Evolutionary conservation across 305 asterid genomes (phyloP).

Genomic region (Fraxinus latifolia): DNA sequence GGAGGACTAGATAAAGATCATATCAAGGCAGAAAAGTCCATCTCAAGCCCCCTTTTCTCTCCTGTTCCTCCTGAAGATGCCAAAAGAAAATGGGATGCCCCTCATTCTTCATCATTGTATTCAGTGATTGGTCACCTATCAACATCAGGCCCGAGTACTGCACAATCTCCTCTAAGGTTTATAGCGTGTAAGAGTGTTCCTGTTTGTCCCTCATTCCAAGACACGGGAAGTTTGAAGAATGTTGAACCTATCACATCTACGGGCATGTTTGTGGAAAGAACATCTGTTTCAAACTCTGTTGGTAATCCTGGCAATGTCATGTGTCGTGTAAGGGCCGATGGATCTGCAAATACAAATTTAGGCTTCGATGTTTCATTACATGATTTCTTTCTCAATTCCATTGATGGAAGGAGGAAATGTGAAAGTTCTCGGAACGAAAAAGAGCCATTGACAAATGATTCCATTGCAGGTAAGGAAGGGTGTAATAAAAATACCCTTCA

Average conservation of each 20-base stretch:
- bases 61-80: constrained; percentile 22
- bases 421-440: constrained; percentile 20
- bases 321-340: constrained; percentile 11
- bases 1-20: constrained; percentile 16
- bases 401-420: neutral
- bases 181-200: constrained; percentile 17
- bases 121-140: constrained; percentile 25
- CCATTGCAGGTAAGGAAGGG: constrained; percentile 39
- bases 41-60: constrained; percentile 9
- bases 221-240: constrained; percentile 9
- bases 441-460: constrained; percentile 30
- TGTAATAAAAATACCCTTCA: neutral
- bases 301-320: neutral
- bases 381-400: constrained; percentile 30
- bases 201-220: constrained; percentile 20
- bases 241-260: constrained; percentile 15
- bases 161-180: constrained; percentile 20
- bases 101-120: constrained; percentile 29
- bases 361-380: constrained; percentile 27
- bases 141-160: constrained; percentile 15
- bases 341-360: constrained; percentile 20
- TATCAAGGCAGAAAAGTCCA: constrained; percentile 23
- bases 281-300: constrained; percentile 12
- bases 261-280: constrained; percentile 23
- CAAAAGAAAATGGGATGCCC: constrained; percentile 16